Conservation (phyloP, 1,284 basidiomycete species). For the Xerocomus nothofagi region DNA sequence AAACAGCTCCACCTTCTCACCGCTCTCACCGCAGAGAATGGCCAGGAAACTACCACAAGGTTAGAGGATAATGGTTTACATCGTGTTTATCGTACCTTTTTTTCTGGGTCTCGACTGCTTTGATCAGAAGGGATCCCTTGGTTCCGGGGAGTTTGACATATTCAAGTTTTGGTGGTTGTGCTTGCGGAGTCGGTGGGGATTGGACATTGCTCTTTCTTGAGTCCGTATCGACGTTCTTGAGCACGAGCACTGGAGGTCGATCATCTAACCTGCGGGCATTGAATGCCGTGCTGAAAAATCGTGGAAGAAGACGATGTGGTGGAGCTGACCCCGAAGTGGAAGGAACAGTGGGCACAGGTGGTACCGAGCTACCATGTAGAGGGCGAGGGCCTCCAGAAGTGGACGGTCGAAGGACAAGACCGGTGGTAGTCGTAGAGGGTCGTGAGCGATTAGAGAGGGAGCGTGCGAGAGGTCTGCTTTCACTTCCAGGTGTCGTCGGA, state of each 20-base stretch:
- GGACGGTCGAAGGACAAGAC: constrained; percentile 24
- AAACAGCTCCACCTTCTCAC: constrained; percentile 89
- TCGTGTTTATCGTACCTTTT: constrained; percentile 62
- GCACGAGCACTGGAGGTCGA: constrained; percentile 36
- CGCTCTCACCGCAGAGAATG: constrained; percentile 86
- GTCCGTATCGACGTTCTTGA: constrained; percentile 38
- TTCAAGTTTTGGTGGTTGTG: constrained; percentile 80
- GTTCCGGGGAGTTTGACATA: constrained; percentile 91
- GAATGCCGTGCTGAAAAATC: constrained; percentile 68
- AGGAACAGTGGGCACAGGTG: constrained; percentile 33
- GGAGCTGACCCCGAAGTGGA: constrained; percentile 41
- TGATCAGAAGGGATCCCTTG: constrained; percentile 77
- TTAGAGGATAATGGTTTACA: constrained; percentile 6
- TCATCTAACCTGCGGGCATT: constrained; percentile 59
- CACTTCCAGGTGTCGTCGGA: constrained; percentile 15
- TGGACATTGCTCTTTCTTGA: constrained; percentile 33
- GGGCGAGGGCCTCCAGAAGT: constrained; percentile 19
- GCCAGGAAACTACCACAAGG: constrained; percentile 69
- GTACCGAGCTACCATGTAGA: constrained; percentile 12
- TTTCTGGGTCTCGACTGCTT: constrained; percentile 82
- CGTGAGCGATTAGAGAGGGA: constrained; percentile 27
- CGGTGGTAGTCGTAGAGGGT: constrained; percentile 7
- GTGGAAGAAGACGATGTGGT: constrained; percentile 63
- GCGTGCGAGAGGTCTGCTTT: constrained; percentile 24
- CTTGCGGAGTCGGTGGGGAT: constrained; percentile 42